These are phyloP conservation scores for Aspergillus ellipticus DNA, from an alignment of 495 filamentous ascomycete species.

Conservation along the genomic window DNA sequence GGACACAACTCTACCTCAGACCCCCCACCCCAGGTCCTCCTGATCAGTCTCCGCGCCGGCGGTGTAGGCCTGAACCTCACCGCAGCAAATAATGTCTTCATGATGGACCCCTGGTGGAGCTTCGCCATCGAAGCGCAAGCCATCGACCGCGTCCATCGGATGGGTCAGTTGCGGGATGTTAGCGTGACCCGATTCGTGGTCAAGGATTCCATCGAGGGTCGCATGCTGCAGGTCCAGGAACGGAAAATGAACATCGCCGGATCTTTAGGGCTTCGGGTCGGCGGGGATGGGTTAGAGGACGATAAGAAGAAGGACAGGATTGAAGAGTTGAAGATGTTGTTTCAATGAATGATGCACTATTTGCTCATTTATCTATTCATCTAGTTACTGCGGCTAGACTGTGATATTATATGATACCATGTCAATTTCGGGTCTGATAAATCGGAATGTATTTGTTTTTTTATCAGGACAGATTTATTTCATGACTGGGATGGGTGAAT, in stretches of 20 bases:
- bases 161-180: constrained; percentile 90
- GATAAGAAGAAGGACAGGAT: constrained; percentile 87
- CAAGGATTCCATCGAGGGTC: constrained; percentile 85
- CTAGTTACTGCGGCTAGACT: too few relatives aligned
- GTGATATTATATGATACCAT: constrained; percentile 6
- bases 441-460: too few relatives aligned
- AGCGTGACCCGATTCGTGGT: constrained; percentile 83
- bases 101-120: constrained; percentile 99
- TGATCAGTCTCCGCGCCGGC: constrained; percentile 84
- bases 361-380: too few relatives aligned
- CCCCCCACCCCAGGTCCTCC: constrained; percentile 50
- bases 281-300: constrained; percentile 68
- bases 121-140: constrained; percentile 96
- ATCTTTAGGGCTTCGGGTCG: constrained; percentile 74
- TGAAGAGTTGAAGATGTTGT: constrained; percentile 89
- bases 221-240: constrained; percentile 92
- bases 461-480: too few relatives aligned
- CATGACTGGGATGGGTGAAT: too few relatives aligned
- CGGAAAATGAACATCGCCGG: constrained; percentile 85
- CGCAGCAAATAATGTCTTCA: constrained; percentile 79
- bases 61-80: constrained; percentile 94
- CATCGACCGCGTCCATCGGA: constrained; percentile 97
- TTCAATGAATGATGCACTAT: constrained; percentile 64
- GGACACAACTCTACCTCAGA: neutral
- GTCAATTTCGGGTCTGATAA: neutral